These are phyloP conservation scores for Fremontodendron californicum DNA, from an alignment of 345 rosid species.

Conservation along the genomic window DNA sequence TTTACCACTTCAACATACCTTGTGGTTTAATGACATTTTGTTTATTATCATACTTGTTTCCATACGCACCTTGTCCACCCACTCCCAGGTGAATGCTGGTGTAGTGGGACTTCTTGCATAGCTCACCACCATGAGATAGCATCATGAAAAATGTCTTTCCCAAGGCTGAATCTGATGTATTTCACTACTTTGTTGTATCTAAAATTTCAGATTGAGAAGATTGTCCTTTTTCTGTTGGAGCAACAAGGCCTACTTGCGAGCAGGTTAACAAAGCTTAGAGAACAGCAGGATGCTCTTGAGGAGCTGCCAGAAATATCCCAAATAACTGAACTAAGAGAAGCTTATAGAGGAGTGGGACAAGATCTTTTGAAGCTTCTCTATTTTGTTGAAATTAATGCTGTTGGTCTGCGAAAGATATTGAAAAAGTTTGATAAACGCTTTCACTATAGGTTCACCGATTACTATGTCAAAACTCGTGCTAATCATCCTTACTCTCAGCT, in stretches of 20 bases:
- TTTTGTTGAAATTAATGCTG: conserved; percentile 84
- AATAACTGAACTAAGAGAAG: conserved; percentile 62
- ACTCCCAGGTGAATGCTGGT: neutral
- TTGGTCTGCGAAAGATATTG: conserved; percentile 87
- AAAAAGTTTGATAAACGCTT: too few relatives aligned
- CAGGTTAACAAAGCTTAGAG: conserved; percentile 59
- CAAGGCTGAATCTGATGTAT: neutral
- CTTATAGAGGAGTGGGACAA: conserved; percentile 65
- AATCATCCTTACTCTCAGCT: too few relatives aligned
- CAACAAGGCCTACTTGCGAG: conserved; percentile 88
- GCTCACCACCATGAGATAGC: neutral
- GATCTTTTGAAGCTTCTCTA: conserved; percentile 76
- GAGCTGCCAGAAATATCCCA: conserved; percentile 62
- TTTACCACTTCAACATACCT: neutral
- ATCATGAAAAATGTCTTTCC: neutral
- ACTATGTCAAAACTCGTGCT: conserved; percentile 89
- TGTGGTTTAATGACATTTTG: neutral
- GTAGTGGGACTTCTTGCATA: neutral
- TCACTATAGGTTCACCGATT: conserved; percentile 84
- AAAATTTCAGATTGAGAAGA: conserved; percentile 78
- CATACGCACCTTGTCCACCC: neutral
- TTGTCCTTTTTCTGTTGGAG: conserved; percentile 87
- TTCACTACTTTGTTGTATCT: neutral
- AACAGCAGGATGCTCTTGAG: conserved; percentile 59
- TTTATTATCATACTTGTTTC: neutral